Percentiles rank a stretch among this genome's conserved stretches.
Evolutionary conservation across 768 basidiomycete species (phyloP).

Genomic region (Saitozyma podzolica): DNA sequence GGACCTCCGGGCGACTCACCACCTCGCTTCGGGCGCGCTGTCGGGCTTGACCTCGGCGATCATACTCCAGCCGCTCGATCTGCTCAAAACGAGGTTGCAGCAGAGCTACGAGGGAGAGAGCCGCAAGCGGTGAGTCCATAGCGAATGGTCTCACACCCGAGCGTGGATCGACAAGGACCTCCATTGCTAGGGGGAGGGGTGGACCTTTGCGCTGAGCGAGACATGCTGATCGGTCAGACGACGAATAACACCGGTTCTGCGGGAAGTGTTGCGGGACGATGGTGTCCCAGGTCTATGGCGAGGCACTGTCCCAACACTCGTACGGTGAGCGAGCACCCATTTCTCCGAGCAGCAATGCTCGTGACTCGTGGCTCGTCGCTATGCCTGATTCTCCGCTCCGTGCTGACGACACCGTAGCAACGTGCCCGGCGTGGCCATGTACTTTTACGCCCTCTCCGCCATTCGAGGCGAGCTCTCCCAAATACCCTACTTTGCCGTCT

Average conservation of each 20-base stretch:
- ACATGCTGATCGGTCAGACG: constrained; percentile 2
- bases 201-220: background rate
- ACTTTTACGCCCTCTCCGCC: constrained; percentile 82
- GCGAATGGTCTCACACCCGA: background rate
- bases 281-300: constrained; percentile 80
- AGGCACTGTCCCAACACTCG: constrained; percentile 77
- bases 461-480: constrained; percentile 73
- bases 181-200: background rate
- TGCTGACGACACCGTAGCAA: constrained; percentile 60
- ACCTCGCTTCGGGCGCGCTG: constrained; percentile 46
- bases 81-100: constrained; percentile 88
- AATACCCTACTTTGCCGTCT: constrained; percentile 66
- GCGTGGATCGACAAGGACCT: no score
- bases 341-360: background rate
- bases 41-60: constrained; percentile 50
- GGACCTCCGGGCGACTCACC: constrained; percentile 36
- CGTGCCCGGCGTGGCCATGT: constrained; percentile 87
- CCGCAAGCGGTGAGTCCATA: constrained; percentile 21
- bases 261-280: constrained; percentile 62
- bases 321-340: constrained; percentile 57
- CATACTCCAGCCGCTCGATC: constrained; percentile 61
- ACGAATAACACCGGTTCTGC: constrained; percentile 26
- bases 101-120: constrained; percentile 60
- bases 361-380: no score
- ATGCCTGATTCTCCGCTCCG: no score